Base-by-base conservation (phyloP, 2,329 filamentous ascomycete species). In the Penicillium polonicum region DNA sequence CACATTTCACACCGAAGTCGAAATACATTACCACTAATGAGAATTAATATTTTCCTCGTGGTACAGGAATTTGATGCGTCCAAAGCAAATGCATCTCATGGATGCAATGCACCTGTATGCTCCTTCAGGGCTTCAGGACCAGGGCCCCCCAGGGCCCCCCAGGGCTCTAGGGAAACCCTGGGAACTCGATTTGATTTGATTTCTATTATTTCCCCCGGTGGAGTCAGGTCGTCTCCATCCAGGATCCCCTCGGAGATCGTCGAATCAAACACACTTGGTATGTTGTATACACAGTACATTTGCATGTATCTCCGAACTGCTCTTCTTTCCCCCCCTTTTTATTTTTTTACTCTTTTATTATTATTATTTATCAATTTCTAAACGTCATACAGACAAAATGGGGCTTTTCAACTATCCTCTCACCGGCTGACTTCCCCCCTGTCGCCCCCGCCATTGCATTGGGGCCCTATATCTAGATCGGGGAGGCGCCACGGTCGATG, bases 401-500 rank as follows among this genome's bases (percentile, higher is more conserved):
- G 52, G 36, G 35, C 41, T 33, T 57, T 38, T 42, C 13, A 31
- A 55, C 38, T 51, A 31, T 54, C 36, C 39, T 55, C 21, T 55
- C 52, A 51, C 52, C 52, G 43, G 49, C 55, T 57, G 49, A 57
- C 49, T 55, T 39, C 36, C 35, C 45, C 46, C 52, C 7, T 53
- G 54, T 52, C 48, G 31, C 25, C 54, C 50, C 54, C 55, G 49
- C 55, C 55, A 68, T 61, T 66, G 56, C 58, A 60, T 61, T 68
- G 49, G 61, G 67, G 65, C 61, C 52, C 44, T 60, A 58, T 58
- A 59, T 60, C 50, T 60, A 52, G 50, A 58, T 60, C 57, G 46
- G 52, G 55, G 55, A 57, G 52, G 21, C 52, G 42, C 57, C 46
- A 51, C 35, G 57, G 55, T 60, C 42, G 51, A 54, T 46, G 56